Percentiles rank a stretch among this genome's conserved stretches.
phyloP scores from a whole-genome alignment of 2,329 filamentous ascomycete species.

The Thermothelomyces thermophilus region DNA sequence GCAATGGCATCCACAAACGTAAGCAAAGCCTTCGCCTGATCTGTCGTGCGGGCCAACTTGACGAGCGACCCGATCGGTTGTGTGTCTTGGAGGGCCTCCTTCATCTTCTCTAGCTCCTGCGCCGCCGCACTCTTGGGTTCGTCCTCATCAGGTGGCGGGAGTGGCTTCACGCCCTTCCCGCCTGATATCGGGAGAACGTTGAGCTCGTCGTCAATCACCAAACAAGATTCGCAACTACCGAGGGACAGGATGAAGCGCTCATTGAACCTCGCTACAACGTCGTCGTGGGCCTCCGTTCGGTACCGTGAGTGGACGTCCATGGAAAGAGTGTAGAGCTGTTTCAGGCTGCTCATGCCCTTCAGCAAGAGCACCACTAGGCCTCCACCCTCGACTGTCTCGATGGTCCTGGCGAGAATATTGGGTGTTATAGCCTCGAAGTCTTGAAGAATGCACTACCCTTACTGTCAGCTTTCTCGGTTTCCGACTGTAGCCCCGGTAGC shows the following conservation, averaged over 20 bases:
- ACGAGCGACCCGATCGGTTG: conserved; percentile 82
- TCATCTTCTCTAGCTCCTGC: conserved; percentile 76
- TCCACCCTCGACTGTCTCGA: conserved; percentile 96
- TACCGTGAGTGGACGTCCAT: conserved; percentile 99
- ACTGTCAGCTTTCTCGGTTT: conserved; percentile 10
- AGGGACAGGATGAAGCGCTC: conserved; percentile 94
- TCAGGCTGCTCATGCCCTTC: conserved; percentile 94
- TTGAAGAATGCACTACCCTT: conserved; percentile 68
- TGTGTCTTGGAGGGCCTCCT: conserved; percentile 77
- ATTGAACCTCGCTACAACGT: conserved; percentile 94
- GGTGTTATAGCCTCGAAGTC: conserved; percentile 97
- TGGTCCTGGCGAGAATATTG: conserved; percentile 88
- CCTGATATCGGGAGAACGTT: conserved; percentile 97
- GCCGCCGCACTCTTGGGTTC: conserved; percentile 65
- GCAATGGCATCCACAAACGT: conserved; percentile 95
- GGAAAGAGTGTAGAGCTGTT: conserved; percentile 90
- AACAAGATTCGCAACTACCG: conserved; percentile 87
- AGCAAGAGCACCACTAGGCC: conserved; percentile 83
- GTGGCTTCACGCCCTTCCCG: conserved; percentile 77
- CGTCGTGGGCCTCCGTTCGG: conserved; percentile 89
- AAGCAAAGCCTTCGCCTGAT: conserved; percentile 93
- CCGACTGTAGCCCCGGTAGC: not conserved
- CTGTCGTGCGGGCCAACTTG: conserved; percentile 79
- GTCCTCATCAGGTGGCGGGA: conserved; percentile 70
- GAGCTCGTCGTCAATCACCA: conserved; percentile 95